Percentiles rank a stretch among this genome's conserved stretches.
Conservation (phyloP, 2,329 filamentous ascomycete species). For the Lasiodiplodia sp. region DNA sequence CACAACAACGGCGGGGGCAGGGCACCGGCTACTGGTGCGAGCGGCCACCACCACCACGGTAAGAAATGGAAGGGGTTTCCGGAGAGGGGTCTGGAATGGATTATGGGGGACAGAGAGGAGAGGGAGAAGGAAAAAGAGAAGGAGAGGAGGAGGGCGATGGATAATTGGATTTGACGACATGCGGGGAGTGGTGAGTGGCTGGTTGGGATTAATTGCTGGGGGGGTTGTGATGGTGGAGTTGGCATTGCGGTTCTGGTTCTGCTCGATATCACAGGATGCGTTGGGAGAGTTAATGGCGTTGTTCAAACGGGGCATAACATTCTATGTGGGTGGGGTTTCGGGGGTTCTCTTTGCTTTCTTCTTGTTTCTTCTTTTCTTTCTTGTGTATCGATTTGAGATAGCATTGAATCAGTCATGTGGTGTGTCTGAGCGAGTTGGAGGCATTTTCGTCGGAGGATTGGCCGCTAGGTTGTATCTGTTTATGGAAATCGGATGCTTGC, state of each 20-base stretch:
- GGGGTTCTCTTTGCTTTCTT: neutral
- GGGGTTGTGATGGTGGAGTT: neutral
- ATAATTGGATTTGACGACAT: constrained; percentile 22
- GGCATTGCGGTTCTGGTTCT: neutral
- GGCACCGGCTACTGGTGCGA: neutral
- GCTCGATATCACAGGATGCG: constrained; percentile 11
- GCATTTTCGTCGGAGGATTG: neutral
- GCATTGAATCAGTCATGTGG: neutral
- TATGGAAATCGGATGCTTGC: neutral
- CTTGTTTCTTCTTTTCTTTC: neutral
- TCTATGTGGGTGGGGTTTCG: neutral
- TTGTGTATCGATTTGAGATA: neutral
- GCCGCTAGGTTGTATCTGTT: neutral
- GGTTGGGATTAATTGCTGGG: neutral
- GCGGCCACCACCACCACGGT: neutral
- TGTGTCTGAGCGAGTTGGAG: neutral
- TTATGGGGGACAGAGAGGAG: constrained; percentile 40
- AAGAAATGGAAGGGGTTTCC: constrained; percentile 11
- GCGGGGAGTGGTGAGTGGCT: neutral
- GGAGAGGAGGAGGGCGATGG: constrained; percentile 26
- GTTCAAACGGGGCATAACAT: neutral
- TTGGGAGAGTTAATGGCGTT: neutral
- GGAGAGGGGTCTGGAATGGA: constrained; percentile 45
- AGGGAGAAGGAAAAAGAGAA: constrained; percentile 36
- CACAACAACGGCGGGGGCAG: neutral